phyloP scores from a whole-genome alignment of 225 moss, liverwort and hornwort species.

The Pleurozium schreberi region DNA sequence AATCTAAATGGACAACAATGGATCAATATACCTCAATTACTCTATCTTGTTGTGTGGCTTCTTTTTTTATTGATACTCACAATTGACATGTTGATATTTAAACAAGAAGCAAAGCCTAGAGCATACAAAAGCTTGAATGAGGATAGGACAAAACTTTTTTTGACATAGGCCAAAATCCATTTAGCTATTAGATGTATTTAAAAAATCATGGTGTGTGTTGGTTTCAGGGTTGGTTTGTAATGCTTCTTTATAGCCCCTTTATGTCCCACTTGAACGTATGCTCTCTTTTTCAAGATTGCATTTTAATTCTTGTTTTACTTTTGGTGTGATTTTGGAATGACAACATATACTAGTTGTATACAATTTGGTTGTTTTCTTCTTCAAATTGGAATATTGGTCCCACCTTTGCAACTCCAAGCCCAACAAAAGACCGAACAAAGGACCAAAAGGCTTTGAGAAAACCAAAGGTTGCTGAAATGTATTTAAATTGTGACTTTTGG shows the following conservation, averaged over 20 bases:
- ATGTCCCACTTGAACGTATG: not conserved
- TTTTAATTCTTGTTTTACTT: not conserved
- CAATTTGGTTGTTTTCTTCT: not conserved
- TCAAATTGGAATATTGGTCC: not conserved
- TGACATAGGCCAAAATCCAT: not conserved
- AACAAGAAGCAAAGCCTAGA: rapidly evolving
- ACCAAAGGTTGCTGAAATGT: not conserved
- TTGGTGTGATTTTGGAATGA: not conserved
- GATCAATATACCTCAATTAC: not conserved
- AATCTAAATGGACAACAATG: not conserved
- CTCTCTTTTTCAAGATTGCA: not conserved
- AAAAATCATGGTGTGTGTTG: not conserved
- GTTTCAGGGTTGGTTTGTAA: not conserved
- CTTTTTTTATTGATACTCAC: not conserved
- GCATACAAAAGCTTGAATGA: rapidly evolving
- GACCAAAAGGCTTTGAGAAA: not conserved
- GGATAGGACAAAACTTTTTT: not conserved
- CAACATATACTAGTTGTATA: not conserved
- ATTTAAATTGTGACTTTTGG: not conserved
- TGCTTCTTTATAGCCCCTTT: not conserved
- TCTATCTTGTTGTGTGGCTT: not conserved
- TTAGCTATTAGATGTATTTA: not conserved
- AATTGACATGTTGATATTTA: not conserved
- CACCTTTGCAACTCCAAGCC: not conserved
- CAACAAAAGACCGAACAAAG: no score